Base-by-base conservation (phyloP, 2,329 filamentous ascomycete genomes). In the Fusarium austroafricanum region DNA sequence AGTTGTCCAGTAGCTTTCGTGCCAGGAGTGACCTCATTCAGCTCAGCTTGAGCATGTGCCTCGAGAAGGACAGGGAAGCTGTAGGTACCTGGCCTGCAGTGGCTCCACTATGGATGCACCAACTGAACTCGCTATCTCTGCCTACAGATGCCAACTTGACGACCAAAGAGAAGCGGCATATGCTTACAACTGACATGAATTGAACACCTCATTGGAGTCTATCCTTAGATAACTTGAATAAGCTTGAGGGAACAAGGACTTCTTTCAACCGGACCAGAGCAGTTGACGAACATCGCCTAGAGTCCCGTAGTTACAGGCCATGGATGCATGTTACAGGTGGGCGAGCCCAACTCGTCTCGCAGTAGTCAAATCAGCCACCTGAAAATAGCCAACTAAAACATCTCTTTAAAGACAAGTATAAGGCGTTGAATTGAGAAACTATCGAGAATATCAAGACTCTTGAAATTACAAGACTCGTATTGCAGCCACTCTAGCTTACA, bases 11-110 rank as follows among this genome's bases (percentile, higher is more conserved):
- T 55, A 45, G 45, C 45, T 29, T 31, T 64, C 29, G 35, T 31
- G 26, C 38, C 35, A 50, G 43, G 28, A 64, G 61, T 64, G 60
- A 64, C 61, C 61, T 64, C 61, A 64, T 64, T 46, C 60, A 62
- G 59, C 45, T 58, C 39, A 64, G 60, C 61, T 65, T 51, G 47
- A 43, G 35, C 35, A 46, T 64, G 59, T 64, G 31, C 12, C 10
- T 31, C 4, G 39, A 51, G 21, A 35, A 31, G 31, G 12, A 28
- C 57, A 66, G 39, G 62, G 43, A 42, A 47, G 43, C 37, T 47
- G 49, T 33, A 35, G 49, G 28, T 29, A 31, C 29, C 29, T 17
- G 35, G 50, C n/a, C 21, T 53, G 29, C 14, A 31, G 50, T 15
- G 45, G 39, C 51, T 46, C 61, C 59, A 64, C 59, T 51, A 23